A percentile compares a stretch with the other conserved stretches of the same genome.
These are phyloP conservation scores for Luffa acutangula DNA, from an alignment of 306 rosid species.

Conservation along the genomic window DNA sequence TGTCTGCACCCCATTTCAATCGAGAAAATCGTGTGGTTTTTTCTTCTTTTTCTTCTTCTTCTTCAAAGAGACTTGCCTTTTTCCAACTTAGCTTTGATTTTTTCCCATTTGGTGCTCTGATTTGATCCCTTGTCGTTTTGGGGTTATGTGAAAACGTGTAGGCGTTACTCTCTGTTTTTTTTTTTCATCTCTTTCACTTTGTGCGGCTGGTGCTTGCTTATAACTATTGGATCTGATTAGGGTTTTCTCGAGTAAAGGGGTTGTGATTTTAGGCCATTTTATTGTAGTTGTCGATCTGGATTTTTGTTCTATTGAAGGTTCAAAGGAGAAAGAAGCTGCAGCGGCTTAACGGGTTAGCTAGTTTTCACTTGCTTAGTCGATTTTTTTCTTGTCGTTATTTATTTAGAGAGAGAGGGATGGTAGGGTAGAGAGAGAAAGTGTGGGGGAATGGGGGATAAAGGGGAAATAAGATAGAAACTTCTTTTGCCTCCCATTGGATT, in stretches of 20 bases:
- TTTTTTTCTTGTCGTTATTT: conserved; percentile 3
- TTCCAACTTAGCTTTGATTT: not conserved
- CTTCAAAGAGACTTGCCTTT: not conserved
- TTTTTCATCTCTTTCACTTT: not conserved
- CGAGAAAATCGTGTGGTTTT: not conserved
- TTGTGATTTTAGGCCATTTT: not conserved
- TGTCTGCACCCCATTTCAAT: not conserved
- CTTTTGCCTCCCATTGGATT: conserved; percentile 13
- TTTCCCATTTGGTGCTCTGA: not conserved
- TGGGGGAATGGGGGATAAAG: conserved; percentile 1
- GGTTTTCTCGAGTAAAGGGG: not conserved
- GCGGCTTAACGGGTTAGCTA: not conserved
- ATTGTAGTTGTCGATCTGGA: conserved; percentile 3
- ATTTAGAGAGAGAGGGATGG: not conserved
- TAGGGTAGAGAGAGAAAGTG: conserved; percentile 2
- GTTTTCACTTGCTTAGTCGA: not conserved
- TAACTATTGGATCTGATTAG: not conserved
- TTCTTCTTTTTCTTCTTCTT: not conserved
- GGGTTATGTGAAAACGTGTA: not conserved
- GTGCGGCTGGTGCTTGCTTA: not conserved
- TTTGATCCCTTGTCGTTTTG: not conserved
- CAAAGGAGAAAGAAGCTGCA: not conserved
- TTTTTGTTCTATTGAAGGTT: not conserved
- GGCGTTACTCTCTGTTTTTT: not conserved
- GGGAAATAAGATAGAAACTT: not conserved